Evolutionary conservation across 345 rosid species (phyloP).

Genomic region (Citrus trifoliata): DNA sequence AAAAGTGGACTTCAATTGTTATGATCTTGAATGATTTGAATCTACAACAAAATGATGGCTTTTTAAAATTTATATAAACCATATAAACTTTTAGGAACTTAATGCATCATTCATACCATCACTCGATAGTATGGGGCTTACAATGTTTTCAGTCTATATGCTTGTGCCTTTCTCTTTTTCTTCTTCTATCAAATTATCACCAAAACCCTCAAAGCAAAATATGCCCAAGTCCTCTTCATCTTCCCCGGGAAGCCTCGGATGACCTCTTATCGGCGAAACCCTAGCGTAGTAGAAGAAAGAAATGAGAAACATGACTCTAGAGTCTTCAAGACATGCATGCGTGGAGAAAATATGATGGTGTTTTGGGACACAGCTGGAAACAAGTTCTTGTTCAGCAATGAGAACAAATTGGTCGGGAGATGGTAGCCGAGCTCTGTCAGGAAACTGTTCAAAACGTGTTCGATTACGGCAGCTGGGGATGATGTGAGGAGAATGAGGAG

Average conservation of each 20-base stretch:
- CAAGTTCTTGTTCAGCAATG: constrained; percentile 12
- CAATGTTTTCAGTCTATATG: background rate
- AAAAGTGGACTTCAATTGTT: too few relatives aligned
- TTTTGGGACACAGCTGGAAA: constrained; percentile 4
- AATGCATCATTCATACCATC: background rate
- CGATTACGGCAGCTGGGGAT: background rate
- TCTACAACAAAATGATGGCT: too few relatives aligned
- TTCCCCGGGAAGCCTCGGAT: constrained; percentile 17
- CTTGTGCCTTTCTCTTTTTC: background rate
- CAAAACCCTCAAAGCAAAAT: background rate
- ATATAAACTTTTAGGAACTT: background rate
- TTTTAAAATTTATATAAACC: too few relatives aligned
- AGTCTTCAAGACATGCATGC: background rate
- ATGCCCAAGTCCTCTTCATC: background rate
- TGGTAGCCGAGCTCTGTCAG: constrained; percentile 6
- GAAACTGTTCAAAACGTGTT: background rate
- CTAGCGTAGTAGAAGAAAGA: background rate
- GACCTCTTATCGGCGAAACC: background rate
- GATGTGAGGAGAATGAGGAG: background rate
- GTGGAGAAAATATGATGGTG: background rate
- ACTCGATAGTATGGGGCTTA: background rate
- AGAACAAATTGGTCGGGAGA: constrained; percentile 7
- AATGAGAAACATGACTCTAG: constrained; percentile 4
- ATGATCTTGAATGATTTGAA: too few relatives aligned
- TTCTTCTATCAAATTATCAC: background rate